A percentile compares a stretch with the other conserved stretches of the same genome.
These are phyloP conservation scores for Colletotrichum acutatum DNA, from an alignment of 2,329 filamentous ascomycete species.

Conservation along the genomic window DNA sequence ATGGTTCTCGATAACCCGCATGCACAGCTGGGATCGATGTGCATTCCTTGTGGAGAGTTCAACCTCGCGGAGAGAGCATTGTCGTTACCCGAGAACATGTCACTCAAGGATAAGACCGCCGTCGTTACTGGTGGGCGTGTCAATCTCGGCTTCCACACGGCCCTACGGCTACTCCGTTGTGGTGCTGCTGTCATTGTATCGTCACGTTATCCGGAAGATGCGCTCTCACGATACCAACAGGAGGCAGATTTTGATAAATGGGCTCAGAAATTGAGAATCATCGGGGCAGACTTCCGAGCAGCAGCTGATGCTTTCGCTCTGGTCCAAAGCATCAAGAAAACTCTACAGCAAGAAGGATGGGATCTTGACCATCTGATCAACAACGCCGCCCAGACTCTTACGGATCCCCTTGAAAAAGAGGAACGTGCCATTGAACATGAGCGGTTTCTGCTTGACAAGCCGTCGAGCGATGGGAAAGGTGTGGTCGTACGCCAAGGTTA, in stretches of 20 bases:
- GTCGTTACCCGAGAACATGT: constrained; percentile 43
- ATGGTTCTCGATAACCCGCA: constrained; percentile 35
- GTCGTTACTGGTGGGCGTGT: constrained; percentile 49
- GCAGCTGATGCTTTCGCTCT: constrained; percentile 46
- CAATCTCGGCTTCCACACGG: constrained; percentile 47
- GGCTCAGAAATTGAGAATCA: constrained; percentile 37
- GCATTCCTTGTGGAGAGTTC: constrained; percentile 47
- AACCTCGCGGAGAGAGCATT: constrained; percentile 43
- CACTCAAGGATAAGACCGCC: constrained; percentile 41
- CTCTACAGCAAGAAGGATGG: constrained; percentile 33
- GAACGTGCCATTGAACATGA: constrained; percentile 41
- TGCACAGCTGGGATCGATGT: constrained; percentile 43
- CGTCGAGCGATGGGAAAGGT: background rate
- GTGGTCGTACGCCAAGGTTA: background rate
- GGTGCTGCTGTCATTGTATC: constrained; percentile 49
- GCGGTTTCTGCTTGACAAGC: background rate
- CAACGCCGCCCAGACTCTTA: constrained; percentile 52
- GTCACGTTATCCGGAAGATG: constrained; percentile 48
- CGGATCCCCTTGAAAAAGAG: constrained; percentile 46
- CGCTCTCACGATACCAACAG: constrained; percentile 42
- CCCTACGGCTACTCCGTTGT: constrained; percentile 47
- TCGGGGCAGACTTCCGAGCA: constrained; percentile 47
- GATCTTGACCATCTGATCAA: constrained; percentile 49
- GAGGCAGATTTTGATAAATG: constrained; percentile 39
- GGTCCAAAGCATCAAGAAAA: constrained; percentile 37